Evolutionary conservation across 2,329 filamentous ascomycete species (phyloP).

Genomic region (Pestalotiopsis sp.): DNA sequence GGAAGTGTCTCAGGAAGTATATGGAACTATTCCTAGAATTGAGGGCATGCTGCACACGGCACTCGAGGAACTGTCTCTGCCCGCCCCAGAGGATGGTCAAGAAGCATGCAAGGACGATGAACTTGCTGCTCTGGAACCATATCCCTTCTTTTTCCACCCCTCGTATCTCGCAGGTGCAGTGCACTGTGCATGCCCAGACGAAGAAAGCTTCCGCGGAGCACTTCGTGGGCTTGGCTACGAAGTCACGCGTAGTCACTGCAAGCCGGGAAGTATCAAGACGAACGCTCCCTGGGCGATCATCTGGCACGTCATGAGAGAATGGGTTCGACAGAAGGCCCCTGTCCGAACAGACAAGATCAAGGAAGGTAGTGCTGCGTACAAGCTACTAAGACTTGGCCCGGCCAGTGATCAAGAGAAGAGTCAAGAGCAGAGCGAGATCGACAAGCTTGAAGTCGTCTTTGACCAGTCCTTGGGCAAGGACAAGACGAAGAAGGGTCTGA

Average conservation of each 20-base stretch:
- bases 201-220: slow-evolving; percentile 80
- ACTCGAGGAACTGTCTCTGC: slow-evolving; percentile 68
- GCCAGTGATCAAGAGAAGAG: slow-evolving; percentile 34
- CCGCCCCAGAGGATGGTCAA: slow-evolving; percentile 29
- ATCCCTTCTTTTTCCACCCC: slow-evolving; percentile 87
- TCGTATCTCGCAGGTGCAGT: slow-evolving; percentile 75
- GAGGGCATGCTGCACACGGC: slow-evolving; percentile 92
- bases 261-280: slow-evolving; percentile 88
- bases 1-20: slow-evolving; percentile 66
- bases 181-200: slow-evolving; percentile 79
- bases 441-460: slow-evolving; percentile 60
- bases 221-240: slow-evolving; percentile 79
- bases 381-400: slow-evolving; percentile 59
- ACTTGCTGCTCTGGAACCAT: slow-evolving; percentile 68
- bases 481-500: slow-evolving; percentile 67
- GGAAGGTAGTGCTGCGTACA: slow-evolving; percentile 71
- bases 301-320: slow-evolving; percentile 94
- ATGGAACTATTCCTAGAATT: slow-evolving; percentile 79
- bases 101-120: slow-evolving; percentile 43
- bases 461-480: slow-evolving; percentile 79
- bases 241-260: slow-evolving; percentile 85
- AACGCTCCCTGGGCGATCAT: slow-evolving; percentile 88
- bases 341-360: slow-evolving; percentile 74
- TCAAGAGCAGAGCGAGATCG: slow-evolving; percentile 24
- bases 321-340: slow-evolving; percentile 79